phyloP scores from a whole-genome alignment of 2,329 filamentous ascomycete genomes.

The Trichoderma sp. region DNA sequence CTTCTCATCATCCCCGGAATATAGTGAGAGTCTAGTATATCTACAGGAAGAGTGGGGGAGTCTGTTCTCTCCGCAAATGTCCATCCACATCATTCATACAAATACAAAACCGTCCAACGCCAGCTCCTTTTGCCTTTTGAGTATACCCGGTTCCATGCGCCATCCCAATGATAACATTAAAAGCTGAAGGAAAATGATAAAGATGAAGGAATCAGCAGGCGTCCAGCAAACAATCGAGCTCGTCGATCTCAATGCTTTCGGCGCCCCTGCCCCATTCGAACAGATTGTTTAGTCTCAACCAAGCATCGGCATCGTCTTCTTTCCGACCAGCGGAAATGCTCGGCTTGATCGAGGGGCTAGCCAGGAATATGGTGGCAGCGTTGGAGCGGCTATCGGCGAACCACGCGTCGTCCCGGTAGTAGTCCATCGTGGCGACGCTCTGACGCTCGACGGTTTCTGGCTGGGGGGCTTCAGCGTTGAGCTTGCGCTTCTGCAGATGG shows the following conservation, averaged over 20 bases:
- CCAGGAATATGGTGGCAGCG: conserved; percentile 49
- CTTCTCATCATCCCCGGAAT: conserved; percentile 32
- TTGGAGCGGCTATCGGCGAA: conserved; percentile 52
- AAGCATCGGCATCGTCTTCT: conserved; percentile 45
- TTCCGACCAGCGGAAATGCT: conserved; percentile 40
- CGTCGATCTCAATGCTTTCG: conserved; percentile 88
- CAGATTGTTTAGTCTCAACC: conserved; percentile 47
- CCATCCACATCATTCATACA: conserved; percentile 32
- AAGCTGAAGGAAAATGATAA: conserved; percentile 1
- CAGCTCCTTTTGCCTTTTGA: conserved; percentile 21
- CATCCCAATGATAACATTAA: conserved; percentile 22
- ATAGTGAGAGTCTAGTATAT: conserved; percentile 35
- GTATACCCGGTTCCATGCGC: conserved; percentile 26
- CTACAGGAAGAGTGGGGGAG: conserved; percentile 33
- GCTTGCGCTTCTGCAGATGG: conserved; percentile 70
- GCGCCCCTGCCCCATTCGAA: conserved; percentile 69
- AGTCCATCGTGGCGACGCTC: conserved; percentile 37
- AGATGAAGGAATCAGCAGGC: conserved; percentile 55
- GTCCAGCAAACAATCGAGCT: conserved; percentile 85
- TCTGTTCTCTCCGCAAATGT: conserved; percentile 36
- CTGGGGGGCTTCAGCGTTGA: conserved; percentile 47
- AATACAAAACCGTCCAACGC: conserved; percentile 24
- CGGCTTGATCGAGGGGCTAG: conserved; percentile 57
- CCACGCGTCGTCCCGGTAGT: conserved; percentile 53
- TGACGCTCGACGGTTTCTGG: conserved; percentile 39